These are phyloP conservation scores for Suillus fuscotomentosus DNA, from an alignment of 768 basidiomycete genomes.

Conservation along the genomic window DNA sequence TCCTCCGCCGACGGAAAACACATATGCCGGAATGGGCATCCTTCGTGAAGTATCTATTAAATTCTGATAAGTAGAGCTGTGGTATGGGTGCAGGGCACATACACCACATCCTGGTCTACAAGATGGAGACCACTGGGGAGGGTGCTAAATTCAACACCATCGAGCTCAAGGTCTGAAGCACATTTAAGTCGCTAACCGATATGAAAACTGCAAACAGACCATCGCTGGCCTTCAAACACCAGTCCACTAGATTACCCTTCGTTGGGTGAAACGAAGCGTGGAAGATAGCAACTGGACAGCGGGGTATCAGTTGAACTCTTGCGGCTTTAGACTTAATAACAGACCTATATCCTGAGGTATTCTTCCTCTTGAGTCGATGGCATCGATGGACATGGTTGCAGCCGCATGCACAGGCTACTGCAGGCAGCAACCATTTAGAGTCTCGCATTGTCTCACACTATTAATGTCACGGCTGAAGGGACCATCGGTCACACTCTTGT, in stretches of 20 bases:
- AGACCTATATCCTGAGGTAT: slow-evolving; percentile 55
- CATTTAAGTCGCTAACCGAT: slow-evolving; percentile 1
- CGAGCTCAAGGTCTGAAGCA: slow-evolving; percentile 57
- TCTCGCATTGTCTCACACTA: slow-evolving; percentile 11
- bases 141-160: slow-evolving; percentile 75
- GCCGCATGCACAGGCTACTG: slow-evolving; percentile 17
- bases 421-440: slow-evolving; percentile 8
- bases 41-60: slow-evolving; percentile 67
- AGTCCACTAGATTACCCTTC: slow-evolving; percentile 76
- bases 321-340: neutral
- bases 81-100: slow-evolving; percentile 25
- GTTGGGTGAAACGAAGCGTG: slow-evolving; percentile 86
- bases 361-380: slow-evolving; percentile 29
- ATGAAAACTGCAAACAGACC: slow-evolving; percentile 38
- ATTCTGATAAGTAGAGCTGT: slow-evolving; percentile 3
- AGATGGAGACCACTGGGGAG: slow-evolving; percentile 82
- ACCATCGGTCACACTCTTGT: slow-evolving; percentile 13
- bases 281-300: slow-evolving; percentile 68
- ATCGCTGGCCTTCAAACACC: slow-evolving; percentile 69
- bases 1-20: slow-evolving; percentile 68
- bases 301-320: neutral
- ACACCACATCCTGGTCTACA: slow-evolving; percentile 80
- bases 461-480: slow-evolving; percentile 17
- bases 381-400: slow-evolving; percentile 22
- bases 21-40: slow-evolving; percentile 69